Evolutionary conservation across 2,329 filamentous ascomycete species (phyloP), one percentile per base, ranked within the genome.

Genomic region (Sordariomycetes sp.): DNA sequence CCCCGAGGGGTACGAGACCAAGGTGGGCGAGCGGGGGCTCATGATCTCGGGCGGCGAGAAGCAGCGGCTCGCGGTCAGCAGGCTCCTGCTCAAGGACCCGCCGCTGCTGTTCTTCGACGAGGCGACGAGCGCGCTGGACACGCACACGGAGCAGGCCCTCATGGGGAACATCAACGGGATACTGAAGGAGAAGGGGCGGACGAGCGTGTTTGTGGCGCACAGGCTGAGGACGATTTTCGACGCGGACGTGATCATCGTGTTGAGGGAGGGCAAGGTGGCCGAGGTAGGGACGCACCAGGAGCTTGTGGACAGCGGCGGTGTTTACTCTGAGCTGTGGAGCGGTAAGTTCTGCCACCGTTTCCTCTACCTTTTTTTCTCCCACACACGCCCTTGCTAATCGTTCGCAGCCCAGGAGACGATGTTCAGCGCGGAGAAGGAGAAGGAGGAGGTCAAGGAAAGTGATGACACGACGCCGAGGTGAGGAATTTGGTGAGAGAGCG

Each of bases 41-140:
- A 97, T 97, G 92, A 96, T 97, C 52, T 95, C 89, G 1, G 92
- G 90, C 2, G 92, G 92, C 35, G 93, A 97, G 74, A 97, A 97
- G 72, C 92, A 97, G 72, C 83, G 92, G 3, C 76, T 97, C 12
- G 93, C 93, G 0, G 84, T 97, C 25, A 90, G 89, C 28, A 79
- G 92, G 51, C 70, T 97, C 46, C 80, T 97, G 1, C 78, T 97
- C 59, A 97, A 97, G 70, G 89, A 97, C 63, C 90, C 92, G 3
- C 90, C 90, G 1, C 73, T 97, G 32, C 75, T 97, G 1, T 97
- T 97, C 79, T 97, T 97, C 65, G 92, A 97, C 64, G 92, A 97
- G 76, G 93, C 92, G 65, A 97, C 92, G 0, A 93, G 88, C 54
- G 92, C 93, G 1, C 77, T 97, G 37, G 92, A 97, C 69, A 96